These are phyloP conservation scores for Lagenidium giganteum DNA, from an alignment of 352 stramenopile species.

Conservation along the genomic window DNA sequence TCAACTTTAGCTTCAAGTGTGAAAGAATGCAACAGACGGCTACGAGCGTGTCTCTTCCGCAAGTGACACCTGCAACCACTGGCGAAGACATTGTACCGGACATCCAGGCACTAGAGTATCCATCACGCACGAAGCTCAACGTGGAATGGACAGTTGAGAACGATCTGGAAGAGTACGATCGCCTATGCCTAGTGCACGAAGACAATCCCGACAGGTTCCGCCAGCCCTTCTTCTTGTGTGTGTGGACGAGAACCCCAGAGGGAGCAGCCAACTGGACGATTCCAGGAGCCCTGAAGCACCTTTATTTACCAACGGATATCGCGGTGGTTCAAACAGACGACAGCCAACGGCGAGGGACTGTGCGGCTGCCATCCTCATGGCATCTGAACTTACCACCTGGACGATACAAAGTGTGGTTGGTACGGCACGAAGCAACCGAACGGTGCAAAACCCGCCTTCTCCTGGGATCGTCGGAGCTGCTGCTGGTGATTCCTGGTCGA, in stretches of 20 bases:
- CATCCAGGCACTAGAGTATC: slow-evolving; percentile 30
- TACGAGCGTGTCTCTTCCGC: not conserved
- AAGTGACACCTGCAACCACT: no score
- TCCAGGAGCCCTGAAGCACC: slow-evolving; percentile 18
- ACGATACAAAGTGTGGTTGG: slow-evolving; percentile 36
- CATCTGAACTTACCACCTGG: slow-evolving; percentile 39
- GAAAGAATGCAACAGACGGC: slow-evolving; percentile 17
- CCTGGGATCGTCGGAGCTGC: slow-evolving; percentile 18
- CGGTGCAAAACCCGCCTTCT: slow-evolving; percentile 29
- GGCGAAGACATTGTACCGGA: not conserved
- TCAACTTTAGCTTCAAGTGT: slow-evolving; percentile 50
- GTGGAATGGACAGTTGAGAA: slow-evolving; percentile 31
- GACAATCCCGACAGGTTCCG: slow-evolving; percentile 28
- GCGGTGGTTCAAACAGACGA: not conserved
- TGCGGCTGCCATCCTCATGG: slow-evolving; percentile 31
- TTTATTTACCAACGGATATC: slow-evolving; percentile 17
- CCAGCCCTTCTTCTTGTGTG: slow-evolving; percentile 33
- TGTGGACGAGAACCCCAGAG: slow-evolving; percentile 45
- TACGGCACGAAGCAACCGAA: slow-evolving; percentile 28
- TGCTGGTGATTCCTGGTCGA: slow-evolving; percentile 33
- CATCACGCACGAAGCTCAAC: slow-evolving; percentile 27
- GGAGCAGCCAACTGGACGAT: slow-evolving; percentile 49
- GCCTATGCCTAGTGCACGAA: slow-evolving; percentile 35
- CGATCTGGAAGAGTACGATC: slow-evolving; percentile 21
- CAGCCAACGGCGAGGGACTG: not conserved